These are phyloP conservation scores for Hypoxylon sp. DNA, from an alignment of 2,329 filamentous ascomycete genomes.

Conservation along the genomic window DNA sequence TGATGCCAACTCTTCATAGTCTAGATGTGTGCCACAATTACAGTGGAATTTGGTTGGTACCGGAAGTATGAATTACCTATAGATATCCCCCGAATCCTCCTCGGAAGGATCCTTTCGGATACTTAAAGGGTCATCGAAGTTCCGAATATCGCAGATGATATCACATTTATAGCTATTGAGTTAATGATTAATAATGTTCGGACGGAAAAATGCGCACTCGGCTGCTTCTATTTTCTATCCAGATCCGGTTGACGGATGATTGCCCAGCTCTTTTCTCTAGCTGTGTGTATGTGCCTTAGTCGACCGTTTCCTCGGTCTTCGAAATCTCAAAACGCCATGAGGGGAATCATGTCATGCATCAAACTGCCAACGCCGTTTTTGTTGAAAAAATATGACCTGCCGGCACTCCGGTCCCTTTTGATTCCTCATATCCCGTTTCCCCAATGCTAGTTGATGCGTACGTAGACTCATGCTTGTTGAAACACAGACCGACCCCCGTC, in stretches of 20 bases:
- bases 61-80: neutral
- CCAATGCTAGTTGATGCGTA: conserved; percentile 51
- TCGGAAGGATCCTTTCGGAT: neutral
- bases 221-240: conserved; percentile 46
- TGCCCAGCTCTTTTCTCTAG: conserved; percentile 44
- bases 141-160: neutral
- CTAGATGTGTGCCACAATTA: neutral
- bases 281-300: conserved; percentile 45
- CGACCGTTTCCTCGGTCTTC: conserved; percentile 43
- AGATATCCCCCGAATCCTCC: neutral
- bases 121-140: neutral
- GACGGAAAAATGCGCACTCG: conserved; percentile 37
- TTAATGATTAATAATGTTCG: neutral
- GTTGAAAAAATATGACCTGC: conserved; percentile 56
- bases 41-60: neutral
- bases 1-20: neutral
- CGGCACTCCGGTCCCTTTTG: conserved; percentile 50
- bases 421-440: conserved; percentile 48
- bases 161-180: neutral
- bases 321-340: conserved; percentile 54
- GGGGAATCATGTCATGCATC: conserved; percentile 57
- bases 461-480: conserved; percentile 54
- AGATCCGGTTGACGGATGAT: conserved; percentile 53
- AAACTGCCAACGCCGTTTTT: conserved; percentile 56
- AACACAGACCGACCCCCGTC: conserved; percentile 41